Conservation (phyloP, 331 rosid species). For the Malus hybrid region DNA sequence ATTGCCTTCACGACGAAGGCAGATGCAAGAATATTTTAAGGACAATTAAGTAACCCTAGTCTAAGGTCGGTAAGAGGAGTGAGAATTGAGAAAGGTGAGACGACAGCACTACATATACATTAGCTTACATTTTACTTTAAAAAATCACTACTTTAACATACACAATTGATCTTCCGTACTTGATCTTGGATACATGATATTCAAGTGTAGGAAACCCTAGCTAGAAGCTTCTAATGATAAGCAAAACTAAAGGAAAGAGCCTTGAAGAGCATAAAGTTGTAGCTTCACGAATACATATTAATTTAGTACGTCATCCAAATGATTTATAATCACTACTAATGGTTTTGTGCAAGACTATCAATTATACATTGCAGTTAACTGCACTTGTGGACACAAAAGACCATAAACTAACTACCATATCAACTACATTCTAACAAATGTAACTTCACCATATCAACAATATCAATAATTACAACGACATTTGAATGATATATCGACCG, state of each 20-base stretch:
- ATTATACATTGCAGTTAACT: no score
- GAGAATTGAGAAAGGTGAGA: not conserved
- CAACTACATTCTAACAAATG: no score
- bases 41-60: not conserved
- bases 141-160: not conserved
- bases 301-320: not conserved
- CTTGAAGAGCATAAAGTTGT: not conserved
- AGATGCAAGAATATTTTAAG: not conserved
- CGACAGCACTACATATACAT: not conserved
- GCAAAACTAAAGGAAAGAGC: not conserved
- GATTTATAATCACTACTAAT: not conserved
- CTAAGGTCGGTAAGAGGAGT: not conserved
- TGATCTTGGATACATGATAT: not conserved
- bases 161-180: not conserved
- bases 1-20: constrained; percentile 6
- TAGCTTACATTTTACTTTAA: not conserved
- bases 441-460: no score
- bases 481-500: not conserved
- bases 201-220: not conserved
- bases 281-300: not conserved
- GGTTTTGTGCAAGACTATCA: not conserved
- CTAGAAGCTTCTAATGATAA: not conserved
- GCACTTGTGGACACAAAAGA: not conserved
- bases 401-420: no score
- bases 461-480: not conserved